Conservation (phyloP, 2,329 filamentous ascomycete genomes). For the Colletotrichum karsti region DNA sequence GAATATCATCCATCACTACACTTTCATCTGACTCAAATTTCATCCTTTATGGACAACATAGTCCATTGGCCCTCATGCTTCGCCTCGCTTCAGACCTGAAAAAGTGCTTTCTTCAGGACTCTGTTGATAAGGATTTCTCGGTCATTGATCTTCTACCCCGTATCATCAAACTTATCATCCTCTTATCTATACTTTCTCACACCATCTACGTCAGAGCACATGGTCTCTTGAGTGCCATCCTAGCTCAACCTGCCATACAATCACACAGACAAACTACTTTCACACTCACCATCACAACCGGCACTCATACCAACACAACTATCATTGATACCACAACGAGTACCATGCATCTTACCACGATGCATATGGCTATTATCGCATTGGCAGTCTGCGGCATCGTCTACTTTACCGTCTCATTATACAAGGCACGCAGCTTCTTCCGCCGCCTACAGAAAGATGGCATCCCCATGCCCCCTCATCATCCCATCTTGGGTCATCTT, state of each 20-base stretch:
- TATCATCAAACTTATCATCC: neutral
- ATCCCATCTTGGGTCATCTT: slow-evolving; percentile 7
- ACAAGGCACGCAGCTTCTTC: slow-evolving; percentile 5
- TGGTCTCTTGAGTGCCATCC: neutral
- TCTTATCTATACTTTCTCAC: neutral
- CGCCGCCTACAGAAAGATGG: neutral
- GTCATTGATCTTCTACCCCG: neutral
- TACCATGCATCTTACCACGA: slow-evolving; percentile 1
- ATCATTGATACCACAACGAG: neutral
- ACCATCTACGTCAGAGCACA: neutral
- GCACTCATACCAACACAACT: neutral
- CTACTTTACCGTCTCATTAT: neutral
- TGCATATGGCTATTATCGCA: neutral
- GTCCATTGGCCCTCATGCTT: neutral
- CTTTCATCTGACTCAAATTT: neutral
- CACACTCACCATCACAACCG: neutral
- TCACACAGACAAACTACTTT: neutral
- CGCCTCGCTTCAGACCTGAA: slow-evolving; percentile 8
- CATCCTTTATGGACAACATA: neutral
- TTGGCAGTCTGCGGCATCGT: neutral
- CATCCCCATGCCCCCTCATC: slow-evolving; percentile 13
- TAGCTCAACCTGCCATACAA: neutral
- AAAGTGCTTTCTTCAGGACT: neutral
- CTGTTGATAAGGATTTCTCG: neutral
- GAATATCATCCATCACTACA: neutral